These are phyloP conservation scores for Phymatotrichopsis omnivora DNA, from an alignment of 2,329 filamentous ascomycete genomes.

Conservation along the genomic window DNA sequence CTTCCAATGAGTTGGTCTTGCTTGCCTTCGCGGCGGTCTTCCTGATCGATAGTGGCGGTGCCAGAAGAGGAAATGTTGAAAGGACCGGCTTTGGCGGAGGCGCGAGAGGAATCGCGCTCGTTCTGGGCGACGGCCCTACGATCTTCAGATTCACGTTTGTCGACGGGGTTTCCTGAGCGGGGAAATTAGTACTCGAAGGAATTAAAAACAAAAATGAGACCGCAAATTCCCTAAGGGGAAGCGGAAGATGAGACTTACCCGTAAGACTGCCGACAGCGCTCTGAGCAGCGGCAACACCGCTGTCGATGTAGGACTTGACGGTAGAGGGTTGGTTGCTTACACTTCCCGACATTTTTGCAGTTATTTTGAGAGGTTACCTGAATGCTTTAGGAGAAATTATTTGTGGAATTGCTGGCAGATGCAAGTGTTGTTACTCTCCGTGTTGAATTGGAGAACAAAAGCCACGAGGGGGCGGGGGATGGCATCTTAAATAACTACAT, in stretches of 20 bases:
- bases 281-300: slow-evolving; percentile 62
- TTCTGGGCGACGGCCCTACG: slow-evolving; percentile 41
- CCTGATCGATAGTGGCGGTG: slow-evolving; percentile 59
- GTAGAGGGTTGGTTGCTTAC: slow-evolving; percentile 48
- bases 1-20: slow-evolving; percentile 88
- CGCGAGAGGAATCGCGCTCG: slow-evolving; percentile 65
- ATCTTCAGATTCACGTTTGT: slow-evolving; percentile 17
- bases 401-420: too few relatives aligned
- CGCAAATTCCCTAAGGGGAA: not conserved
- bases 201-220: slow-evolving; percentile 19
- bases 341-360: slow-evolving; percentile 21
- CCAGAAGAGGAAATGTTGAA: slow-evolving; percentile 59
- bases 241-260: slow-evolving; percentile 39
- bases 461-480: too few relatives aligned
- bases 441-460: too few relatives aligned
- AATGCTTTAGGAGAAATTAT: too few relatives aligned
- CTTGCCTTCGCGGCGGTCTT: slow-evolving; percentile 58
- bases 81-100: slow-evolving; percentile 62
- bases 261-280: slow-evolving; percentile 61
- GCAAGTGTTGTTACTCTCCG: too few relatives aligned
- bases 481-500: too few relatives aligned
- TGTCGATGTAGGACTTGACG: slow-evolving; percentile 66
- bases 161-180: slow-evolving; percentile 29
- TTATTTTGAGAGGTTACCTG: slow-evolving; percentile 7
- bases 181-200: not conserved